phyloP scores from a whole-genome alignment of 1,284 basidiomycete species.

The Sporisorium iseilematis-ciliati region DNA sequence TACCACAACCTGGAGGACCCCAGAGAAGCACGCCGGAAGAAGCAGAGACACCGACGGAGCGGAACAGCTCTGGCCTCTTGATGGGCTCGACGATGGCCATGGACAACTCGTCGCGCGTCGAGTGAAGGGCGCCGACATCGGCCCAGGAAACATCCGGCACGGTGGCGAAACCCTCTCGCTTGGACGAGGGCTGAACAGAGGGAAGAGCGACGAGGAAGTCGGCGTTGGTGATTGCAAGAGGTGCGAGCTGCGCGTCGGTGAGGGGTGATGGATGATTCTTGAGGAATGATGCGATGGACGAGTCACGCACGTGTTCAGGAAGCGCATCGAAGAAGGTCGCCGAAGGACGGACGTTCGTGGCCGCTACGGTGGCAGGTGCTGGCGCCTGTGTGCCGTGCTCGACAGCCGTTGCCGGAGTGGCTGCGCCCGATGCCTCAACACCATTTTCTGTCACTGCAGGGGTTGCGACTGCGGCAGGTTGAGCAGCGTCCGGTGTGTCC shows the following conservation, averaged over 20 bases:
- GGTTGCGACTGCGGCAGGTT: constrained; percentile 5
- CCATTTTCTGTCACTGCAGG: constrained; percentile 9
- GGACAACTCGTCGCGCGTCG: constrained; percentile 87
- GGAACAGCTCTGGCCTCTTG: constrained; percentile 87
- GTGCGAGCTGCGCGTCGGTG: constrained; percentile 80
- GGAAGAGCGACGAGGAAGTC: constrained; percentile 81
- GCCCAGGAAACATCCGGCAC: constrained; percentile 95
- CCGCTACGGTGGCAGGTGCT: neutral
- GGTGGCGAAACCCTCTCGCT: constrained; percentile 96
- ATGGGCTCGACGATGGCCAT: constrained; percentile 99
- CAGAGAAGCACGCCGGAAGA: constrained; percentile 86
- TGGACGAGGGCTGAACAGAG: constrained; percentile 92
- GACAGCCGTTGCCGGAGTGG: constrained; percentile 13
- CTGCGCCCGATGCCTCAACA: constrained; percentile 17
- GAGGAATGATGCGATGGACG: constrained; percentile 90
- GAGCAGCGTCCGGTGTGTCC: neutral
- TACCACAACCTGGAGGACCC: constrained; percentile 98
- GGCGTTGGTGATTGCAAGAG: constrained; percentile 80
- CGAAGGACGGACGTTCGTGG: constrained; percentile 43
- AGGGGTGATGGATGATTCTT: constrained; percentile 85
- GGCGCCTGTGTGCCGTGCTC: constrained; percentile 24
- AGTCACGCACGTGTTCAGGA: constrained; percentile 71
- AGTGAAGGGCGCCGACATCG: constrained; percentile 91
- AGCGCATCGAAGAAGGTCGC: constrained; percentile 61
- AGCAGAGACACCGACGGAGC: constrained; percentile 83